These are phyloP conservation scores for Blastobotrys robertii DNA, from an alignment of 805 yeast genomes.

Conservation along the genomic window DNA sequence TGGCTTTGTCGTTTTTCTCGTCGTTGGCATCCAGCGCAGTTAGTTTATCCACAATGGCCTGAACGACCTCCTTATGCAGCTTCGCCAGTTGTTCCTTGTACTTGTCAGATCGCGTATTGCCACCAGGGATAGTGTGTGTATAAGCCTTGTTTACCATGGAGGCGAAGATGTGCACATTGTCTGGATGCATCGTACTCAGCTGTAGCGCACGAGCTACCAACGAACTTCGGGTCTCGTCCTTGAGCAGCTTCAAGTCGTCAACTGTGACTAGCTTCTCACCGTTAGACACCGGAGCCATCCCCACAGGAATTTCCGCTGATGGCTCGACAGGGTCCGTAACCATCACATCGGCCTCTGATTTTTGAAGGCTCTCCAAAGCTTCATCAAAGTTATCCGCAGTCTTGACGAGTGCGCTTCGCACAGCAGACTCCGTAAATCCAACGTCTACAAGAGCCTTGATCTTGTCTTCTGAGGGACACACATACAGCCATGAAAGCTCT, in stretches of 20 bases:
- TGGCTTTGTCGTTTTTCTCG: constrained; percentile 1
- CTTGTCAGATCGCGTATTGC: constrained; percentile 7
- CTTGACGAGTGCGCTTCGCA: constrained; percentile 7
- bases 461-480: constrained; percentile 21
- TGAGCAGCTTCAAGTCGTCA: constrained; percentile 17
- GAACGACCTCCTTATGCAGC: constrained; percentile 9
- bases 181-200: constrained; percentile 14
- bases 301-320: constrained; percentile 1
- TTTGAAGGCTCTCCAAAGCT: constrained; percentile 5
- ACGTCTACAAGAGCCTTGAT: constrained; percentile 16
- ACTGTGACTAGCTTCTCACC: constrained; percentile 11
- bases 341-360: background rate
- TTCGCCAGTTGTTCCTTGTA: constrained; percentile 8
- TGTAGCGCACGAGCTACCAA: constrained; percentile 16
- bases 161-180: constrained; percentile 16
- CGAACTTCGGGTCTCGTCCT: constrained; percentile 12
- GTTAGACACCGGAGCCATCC: constrained; percentile 11
- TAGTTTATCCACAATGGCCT: constrained; percentile 7
- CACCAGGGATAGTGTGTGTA: constrained; percentile 5
- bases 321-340: background rate
- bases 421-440: constrained; percentile 11
- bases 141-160: constrained; percentile 12
- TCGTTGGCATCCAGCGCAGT: constrained; percentile 7
- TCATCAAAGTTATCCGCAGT: constrained; percentile 6
- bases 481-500: constrained; percentile 14